Percentiles rank a stretch among this genome's conserved stretches.
Conservation (phyloP, 441 rosid genomes). For the Codiaeum variegatum region DNA sequence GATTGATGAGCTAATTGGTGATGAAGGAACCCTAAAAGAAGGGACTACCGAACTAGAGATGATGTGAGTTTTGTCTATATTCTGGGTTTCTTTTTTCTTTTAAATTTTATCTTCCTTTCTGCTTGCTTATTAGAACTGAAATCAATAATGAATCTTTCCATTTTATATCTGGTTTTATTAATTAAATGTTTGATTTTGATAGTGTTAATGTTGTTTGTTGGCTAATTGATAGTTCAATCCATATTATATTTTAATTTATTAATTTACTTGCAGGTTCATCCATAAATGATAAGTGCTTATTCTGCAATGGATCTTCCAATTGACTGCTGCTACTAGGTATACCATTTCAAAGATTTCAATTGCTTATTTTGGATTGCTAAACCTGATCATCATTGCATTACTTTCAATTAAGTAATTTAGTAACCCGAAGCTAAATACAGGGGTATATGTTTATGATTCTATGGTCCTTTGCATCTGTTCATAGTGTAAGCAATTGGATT, state of each 20-base stretch:
- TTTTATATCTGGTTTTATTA: no score
- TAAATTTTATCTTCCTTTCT: no score
- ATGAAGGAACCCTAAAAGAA: no score
- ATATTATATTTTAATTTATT: not conserved
- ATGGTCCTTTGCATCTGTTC: not conserved
- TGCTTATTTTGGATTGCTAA: not conserved
- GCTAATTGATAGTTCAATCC: not conserved
- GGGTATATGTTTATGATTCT: not conserved
- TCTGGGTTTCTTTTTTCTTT: no score
- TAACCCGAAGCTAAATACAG: not conserved
- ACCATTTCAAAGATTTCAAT: not conserved
- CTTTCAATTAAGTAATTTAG: not conserved
- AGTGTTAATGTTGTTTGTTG: not conserved
- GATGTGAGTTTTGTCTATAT: no score
- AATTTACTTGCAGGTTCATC: not conserved
- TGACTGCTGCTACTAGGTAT: not conserved
- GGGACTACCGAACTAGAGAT: no score
- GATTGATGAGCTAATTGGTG: no score
- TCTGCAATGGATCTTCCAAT: not conserved
- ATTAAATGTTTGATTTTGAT: not conserved
- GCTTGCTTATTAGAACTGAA: no score
- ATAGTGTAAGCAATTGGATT: not conserved
- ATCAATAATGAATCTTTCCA: no score
- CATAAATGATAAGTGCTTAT: not conserved
- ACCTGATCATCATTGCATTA: not conserved